phyloP scores from a whole-genome alignment of 257 asterid genomes.

The Agastache rugosa region DNA sequence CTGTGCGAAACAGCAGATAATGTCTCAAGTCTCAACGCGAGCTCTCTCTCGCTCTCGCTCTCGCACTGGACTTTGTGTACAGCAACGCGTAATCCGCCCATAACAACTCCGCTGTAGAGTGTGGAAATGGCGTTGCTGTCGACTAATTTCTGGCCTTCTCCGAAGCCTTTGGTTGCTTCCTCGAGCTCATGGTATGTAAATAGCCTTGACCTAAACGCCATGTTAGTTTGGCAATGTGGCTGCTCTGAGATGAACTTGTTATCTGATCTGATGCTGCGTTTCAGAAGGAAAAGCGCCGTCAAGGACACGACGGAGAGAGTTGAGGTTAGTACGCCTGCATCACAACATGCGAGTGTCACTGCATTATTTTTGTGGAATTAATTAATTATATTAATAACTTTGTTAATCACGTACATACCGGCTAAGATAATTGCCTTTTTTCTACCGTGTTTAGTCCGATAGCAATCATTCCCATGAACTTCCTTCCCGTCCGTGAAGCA shows the following conservation, averaged over 20 bases:
- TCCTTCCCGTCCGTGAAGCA: conserved; percentile 67
- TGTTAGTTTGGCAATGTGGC: conserved; percentile 39
- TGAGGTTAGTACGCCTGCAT: conserved; percentile 65
- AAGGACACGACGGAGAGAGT: conserved; percentile 50
- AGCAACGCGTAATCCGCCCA: conserved; percentile 50
- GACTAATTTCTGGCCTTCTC: conserved; percentile 46
- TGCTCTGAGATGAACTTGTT: conserved; percentile 41
- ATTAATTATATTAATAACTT: too few species aligned
- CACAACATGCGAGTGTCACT: neutral
- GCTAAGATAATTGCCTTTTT: conserved; percentile 56
- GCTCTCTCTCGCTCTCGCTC: conserved; percentile 24
- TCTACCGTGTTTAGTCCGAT: conserved; percentile 42
- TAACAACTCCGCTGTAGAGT: conserved; percentile 54
- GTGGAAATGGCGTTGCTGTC: conserved; percentile 37
- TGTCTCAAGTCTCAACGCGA: conserved; percentile 44
- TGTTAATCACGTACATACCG: conserved; percentile 49
- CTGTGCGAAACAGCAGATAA: conserved; percentile 55
- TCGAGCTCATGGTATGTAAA: conserved; percentile 67
- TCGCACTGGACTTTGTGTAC: conserved; percentile 56
- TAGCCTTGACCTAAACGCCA: conserved; percentile 42
- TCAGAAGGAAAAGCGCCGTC: conserved; percentile 53
- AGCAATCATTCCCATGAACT: conserved; percentile 55
- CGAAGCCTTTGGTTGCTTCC: conserved; percentile 69
- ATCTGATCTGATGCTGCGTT: conserved; percentile 45
- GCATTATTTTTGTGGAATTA: neutral